Evolutionary conservation across 2,329 filamentous ascomycete species (phyloP).

Genomic region (Aspergillus spinulosporus): DNA sequence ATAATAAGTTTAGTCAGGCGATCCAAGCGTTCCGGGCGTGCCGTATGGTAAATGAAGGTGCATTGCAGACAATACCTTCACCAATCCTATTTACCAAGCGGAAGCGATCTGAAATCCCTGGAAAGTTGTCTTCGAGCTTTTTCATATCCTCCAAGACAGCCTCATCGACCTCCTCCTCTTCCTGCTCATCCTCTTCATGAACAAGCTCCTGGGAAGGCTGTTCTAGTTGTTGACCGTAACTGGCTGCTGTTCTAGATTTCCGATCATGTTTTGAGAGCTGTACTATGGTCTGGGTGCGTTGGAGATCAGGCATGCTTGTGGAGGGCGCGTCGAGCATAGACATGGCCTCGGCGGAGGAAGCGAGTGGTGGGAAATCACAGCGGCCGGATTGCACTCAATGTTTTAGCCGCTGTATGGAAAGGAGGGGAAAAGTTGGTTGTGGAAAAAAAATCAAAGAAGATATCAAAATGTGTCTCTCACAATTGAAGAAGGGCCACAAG

Average conservation of each 20-base stretch:
- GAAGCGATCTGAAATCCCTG: constrained; percentile 79
- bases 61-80: constrained; percentile 64
- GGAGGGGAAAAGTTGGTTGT: no score
- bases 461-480: neutral
- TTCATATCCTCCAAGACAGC: constrained; percentile 81
- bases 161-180: constrained; percentile 45
- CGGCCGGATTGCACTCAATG: neutral
- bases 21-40: neutral
- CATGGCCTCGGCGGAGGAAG: constrained; percentile 23
- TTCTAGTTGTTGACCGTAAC: constrained; percentile 20
- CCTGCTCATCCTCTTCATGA: constrained; percentile 31
- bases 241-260: constrained; percentile 19
- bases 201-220: constrained; percentile 21
- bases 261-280: constrained; percentile 20
- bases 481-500: neutral
- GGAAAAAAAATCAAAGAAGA: neutral
- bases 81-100: constrained; percentile 94
- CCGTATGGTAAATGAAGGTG: neutral
- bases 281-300: constrained; percentile 22
- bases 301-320: constrained; percentile 27
- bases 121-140: constrained; percentile 77
- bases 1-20: neutral
- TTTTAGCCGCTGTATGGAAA: neutral
- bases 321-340: constrained; percentile 27
- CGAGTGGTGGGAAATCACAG: neutral